Base-by-base conservation (phyloP, 805 yeast species). In the Yamadazyma kitorensis region DNA sequence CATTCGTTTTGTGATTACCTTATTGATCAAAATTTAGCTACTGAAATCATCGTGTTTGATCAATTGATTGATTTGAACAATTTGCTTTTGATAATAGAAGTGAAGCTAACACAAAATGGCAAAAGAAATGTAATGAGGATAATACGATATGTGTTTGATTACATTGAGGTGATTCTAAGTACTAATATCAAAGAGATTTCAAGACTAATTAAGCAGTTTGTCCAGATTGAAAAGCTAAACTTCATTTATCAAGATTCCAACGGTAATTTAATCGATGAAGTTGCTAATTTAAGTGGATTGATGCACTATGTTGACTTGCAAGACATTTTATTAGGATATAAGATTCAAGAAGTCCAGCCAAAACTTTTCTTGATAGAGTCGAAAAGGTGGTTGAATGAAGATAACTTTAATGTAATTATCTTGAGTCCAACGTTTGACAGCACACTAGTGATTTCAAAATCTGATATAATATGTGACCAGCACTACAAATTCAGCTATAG, bases 71-170 rank as follows among this genome's bases (percentile, higher is more conserved):
- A 47, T 1, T 57, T 54, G 1, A 55, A 64, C n/a, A 54, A 57
- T 4, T 57, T 69, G 0, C 45, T 38, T 9, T 26, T 84, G 2
- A 64, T 72, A 6, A 34, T 83, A 4, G 82, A 80, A 37, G 32
- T 81, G 3, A 54, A 55, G 4, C 51, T 80, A 4, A 75, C 83
- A 0, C 48, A 53, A 1, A 39, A 52, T 2, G 88, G 87, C 1
- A 43, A 61, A 28, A 52, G 51, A 15, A 55, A 64, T 10, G 11
- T 74, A 0, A 37, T 42, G 1, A 22, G 29, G 0, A 61, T 81
- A 1, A 20, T 76, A 1, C 33, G 46, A 1, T 35, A 51, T 2
- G 34, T 78, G 0, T 57, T 73, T 24, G 18, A 14, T 6, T 43
- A 33, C 14, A 30, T 40, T 10, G 17, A 37, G 6, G 7, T 33